Conservation (phyloP, 257 asterid species). For the Nicotiana tomentosiformis region DNA sequence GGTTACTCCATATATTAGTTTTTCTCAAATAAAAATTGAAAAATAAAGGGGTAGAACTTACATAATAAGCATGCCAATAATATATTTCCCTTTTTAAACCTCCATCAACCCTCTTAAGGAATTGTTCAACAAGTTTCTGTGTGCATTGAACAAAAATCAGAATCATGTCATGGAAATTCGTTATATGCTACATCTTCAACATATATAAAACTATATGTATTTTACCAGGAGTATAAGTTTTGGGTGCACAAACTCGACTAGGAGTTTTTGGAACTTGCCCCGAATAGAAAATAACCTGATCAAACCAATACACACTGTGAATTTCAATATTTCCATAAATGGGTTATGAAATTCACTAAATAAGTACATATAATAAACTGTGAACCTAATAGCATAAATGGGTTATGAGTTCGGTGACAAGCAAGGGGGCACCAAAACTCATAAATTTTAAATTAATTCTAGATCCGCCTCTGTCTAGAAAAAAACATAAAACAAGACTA, state of each 20-base stretch:
- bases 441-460: too few relatives aligned
- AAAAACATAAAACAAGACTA: too few relatives aligned
- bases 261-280: conserved; percentile 59
- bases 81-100: conserved; percentile 59
- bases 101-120: conserved; percentile 44
- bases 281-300: conserved; percentile 49
- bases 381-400: too few relatives aligned
- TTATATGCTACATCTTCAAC: neutral
- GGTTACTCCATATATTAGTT: neutral
- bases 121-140: conserved; percentile 73
- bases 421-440: too few relatives aligned
- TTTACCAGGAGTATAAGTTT: conserved; percentile 70
- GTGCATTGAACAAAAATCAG: neutral
- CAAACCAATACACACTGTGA: neutral
- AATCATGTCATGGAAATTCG: neutral
- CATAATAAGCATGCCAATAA: conserved; percentile 86
- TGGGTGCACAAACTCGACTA: conserved; percentile 60
- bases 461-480: too few relatives aligned
- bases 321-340: neutral
- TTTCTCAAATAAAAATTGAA: neutral
- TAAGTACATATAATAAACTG: too few relatives aligned
- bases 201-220: neutral
- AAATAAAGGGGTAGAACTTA: conserved; percentile 27
- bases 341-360: too few relatives aligned
- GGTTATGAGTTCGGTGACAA: too few relatives aligned